Evolutionary conservation across 1,139 yeast species (phyloP).

Genomic region (Candida dubliniensis): DNA sequence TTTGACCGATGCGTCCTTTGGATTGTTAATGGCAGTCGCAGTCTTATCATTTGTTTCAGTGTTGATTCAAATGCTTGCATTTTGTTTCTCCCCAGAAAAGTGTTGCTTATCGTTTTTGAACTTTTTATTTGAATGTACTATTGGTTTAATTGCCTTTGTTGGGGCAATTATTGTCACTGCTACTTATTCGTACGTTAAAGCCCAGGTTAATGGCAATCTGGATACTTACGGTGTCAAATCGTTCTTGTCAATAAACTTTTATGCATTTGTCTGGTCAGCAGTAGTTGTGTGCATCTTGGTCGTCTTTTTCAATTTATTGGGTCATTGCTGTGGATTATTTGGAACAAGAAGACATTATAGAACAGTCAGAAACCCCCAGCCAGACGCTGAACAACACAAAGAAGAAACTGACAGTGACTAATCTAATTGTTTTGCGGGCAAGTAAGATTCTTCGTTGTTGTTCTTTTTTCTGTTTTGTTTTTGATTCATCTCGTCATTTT

Average conservation of each 20-base stretch:
- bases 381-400: slow-evolving; percentile 21
- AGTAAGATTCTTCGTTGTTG: too few relatives aligned
- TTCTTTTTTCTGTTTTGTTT: too few relatives aligned
- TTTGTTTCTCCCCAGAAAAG: slow-evolving; percentile 37
- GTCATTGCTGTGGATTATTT: slow-evolving; percentile 47
- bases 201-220: slow-evolving; percentile 31
- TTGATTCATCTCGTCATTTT: too few relatives aligned
- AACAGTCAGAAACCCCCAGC: slow-evolving; percentile 4
- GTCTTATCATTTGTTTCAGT: slow-evolving; percentile 30
- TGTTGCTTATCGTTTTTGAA: slow-evolving; percentile 43
- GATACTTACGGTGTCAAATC: slow-evolving; percentile 36
- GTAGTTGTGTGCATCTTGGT: slow-evolving; percentile 39
- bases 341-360: slow-evolving; percentile 35
- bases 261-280: slow-evolving; percentile 46
- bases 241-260: slow-evolving; percentile 40
- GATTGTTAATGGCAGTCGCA: slow-evolving; percentile 29
- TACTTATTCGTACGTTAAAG: slow-evolving; percentile 29
- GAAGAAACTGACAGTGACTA: slow-evolving; percentile 8
- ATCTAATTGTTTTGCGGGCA: background rate
- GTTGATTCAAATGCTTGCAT: slow-evolving; percentile 32
- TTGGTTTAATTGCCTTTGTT: slow-evolving; percentile 33
- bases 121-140: slow-evolving; percentile 33
- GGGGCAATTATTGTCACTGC: slow-evolving; percentile 40
- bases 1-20: slow-evolving; percentile 29
- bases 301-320: slow-evolving; percentile 36